These are phyloP conservation scores for Saturnispora dispora DNA, from an alignment of 805 yeast species.

Conservation along the genomic window DNA sequence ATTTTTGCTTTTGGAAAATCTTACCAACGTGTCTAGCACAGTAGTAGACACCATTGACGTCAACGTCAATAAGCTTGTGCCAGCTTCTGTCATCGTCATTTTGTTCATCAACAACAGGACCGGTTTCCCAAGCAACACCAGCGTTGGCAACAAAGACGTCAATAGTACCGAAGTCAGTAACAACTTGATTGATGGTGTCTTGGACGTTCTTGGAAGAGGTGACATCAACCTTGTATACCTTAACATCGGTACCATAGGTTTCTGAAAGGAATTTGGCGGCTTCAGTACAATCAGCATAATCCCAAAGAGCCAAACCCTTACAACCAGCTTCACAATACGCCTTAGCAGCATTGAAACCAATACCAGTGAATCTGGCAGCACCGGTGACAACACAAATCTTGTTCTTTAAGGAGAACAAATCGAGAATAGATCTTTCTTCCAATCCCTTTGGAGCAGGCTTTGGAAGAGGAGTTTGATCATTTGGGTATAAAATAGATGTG, in stretches of 20 bases:
- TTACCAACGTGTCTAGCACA: constrained; percentile 69
- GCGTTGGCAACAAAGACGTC: constrained; percentile 38
- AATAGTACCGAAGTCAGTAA: constrained; percentile 30
- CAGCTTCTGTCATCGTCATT: constrained; percentile 29
- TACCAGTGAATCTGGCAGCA: constrained; percentile 40
- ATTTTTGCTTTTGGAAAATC: constrained; percentile 62
- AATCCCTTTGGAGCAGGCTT: constrained; percentile 21
- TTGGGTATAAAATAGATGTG: constrained; percentile 19
- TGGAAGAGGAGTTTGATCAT: constrained; percentile 22
- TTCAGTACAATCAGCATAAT: constrained; percentile 13
- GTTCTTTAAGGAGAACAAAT: constrained; percentile 32
- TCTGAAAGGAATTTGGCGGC: constrained; percentile 8
- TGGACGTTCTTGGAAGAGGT: constrained; percentile 26
- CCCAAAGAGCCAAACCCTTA: constrained; percentile 31
- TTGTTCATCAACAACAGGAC: constrained; percentile 42
- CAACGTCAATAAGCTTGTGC: constrained; percentile 65
- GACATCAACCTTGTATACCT: constrained; percentile 26
- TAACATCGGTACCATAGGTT: constrained; percentile 12
- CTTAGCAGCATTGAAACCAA: constrained; percentile 44
- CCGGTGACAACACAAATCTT: constrained; percentile 42
- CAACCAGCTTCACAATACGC: constrained; percentile 49
- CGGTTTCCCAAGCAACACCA: constrained; percentile 70
- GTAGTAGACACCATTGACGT: constrained; percentile 73
- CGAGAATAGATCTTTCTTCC: constrained; percentile 14
- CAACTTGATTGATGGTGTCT: constrained; percentile 22